Evolutionary conservation across 2,329 filamentous ascomycete genomes (phyloP), one percentile per base, ranked within the genome.

Genomic region (Capronia americana): DNA sequence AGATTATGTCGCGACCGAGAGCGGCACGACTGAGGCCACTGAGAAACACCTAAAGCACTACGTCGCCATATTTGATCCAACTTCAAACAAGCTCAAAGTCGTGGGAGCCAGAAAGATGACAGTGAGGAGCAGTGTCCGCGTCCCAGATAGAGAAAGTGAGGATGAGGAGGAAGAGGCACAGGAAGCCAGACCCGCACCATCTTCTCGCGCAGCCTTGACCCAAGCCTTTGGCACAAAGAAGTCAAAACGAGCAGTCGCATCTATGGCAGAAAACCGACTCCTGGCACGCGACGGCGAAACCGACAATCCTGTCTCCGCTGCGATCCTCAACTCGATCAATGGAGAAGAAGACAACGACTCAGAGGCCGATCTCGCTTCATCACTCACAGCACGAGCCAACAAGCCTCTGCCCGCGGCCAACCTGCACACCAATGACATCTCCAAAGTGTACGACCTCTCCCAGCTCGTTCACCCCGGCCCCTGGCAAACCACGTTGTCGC

Each of bases 11-110:
- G 87, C 84, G 24, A 79, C 79, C 41, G 80, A 82, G 71, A 78
- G 78, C 30, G 51, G 38, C 12, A 65, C 63, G 6, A 81, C 83
- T 65, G 82, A 85, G 62, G 78, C 80, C 48, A 79, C 82, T 57
- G 83, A 87, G 64, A 82, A 81, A 32, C 77, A 83, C 66, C 75
- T 86, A 64, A 84, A 85, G 70, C 86, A 89, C 77, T 90, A 89
- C 70, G 75, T 88, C 66, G 87, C 85, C 59, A 79, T 89, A 51
- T 87, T 83, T 71, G 86, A 90, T 68, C 84, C 85, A 0, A 76
- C 79, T 28, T 81, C 80, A 4, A 81, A 81, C 63, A 81, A 81
- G 51, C 79, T 88, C 68, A 80, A 87, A 69, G 75, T 90, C 54
- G 78, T 85, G 10, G 76, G 85, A 75, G 83, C 82, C 24, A 84